Base-by-base conservation (phyloP, 257 asterid species). In the Leonotis leonurus region DNA sequence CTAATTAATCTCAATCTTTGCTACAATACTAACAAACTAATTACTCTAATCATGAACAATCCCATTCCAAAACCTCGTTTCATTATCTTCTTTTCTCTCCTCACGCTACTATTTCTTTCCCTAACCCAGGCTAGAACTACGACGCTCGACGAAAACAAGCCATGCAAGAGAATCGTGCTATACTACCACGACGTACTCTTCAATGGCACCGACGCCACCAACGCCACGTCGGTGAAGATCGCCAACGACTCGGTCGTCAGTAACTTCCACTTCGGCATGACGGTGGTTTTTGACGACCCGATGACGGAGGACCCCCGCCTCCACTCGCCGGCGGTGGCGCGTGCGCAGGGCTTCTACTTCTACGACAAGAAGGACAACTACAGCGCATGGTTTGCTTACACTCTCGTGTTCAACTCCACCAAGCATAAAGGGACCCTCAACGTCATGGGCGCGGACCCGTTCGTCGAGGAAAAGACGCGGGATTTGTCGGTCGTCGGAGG, bases 361-460 rank as follows among this genome's bases (percentile, higher is more conserved):
- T 85, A 85, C 46, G 78, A 83, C 57, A 71, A 62, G 75, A 83
- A 81, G 64, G 40, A 39, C 1, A 9, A 39, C 4, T 73, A 22
- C 18, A 71, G 70, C 26, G 86, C 95, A 4, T 85, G 90, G 88
- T 85, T 85, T 67, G 90, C 90, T 1, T 85, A 75, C 59, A 85
- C 86, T 11, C 64, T 85, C 66, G 7, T 77, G 3, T 83, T 85
- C 54, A 81, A 85, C 59, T 74, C 88, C 2, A 69, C 71, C 10
- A 79, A 83, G 6, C 69, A 77, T 25, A 75, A 70, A 25, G 94
- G 88, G 44, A 83, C 80, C 1, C 29, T 85, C 21, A 82, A 70
- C 29, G 70, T 85, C 13, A 80, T 85, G 79, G 94, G 94, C 1
- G 81, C 87, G 1, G 84, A 85, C 36, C 81, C 81, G 10, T 36